Evolutionary conservation across 495 filamentous ascomycete species (phyloP).

Genomic region (Hypoxylon lienhwacheense): DNA sequence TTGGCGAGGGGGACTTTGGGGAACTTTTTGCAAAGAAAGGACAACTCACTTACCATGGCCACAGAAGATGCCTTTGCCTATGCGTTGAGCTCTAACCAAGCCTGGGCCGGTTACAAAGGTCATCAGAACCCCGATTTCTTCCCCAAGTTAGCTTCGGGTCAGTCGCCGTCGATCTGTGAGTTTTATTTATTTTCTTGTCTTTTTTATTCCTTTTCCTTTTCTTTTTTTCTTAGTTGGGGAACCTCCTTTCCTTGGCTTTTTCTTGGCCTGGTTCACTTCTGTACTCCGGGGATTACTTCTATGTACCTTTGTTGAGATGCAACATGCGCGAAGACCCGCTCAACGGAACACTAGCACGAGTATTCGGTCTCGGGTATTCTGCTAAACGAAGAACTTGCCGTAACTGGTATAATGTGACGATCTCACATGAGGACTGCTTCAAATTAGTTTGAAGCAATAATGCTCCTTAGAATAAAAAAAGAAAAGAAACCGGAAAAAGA

Average conservation of each 20-base stretch:
- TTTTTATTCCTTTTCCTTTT: not conserved
- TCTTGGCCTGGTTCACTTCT: no score
- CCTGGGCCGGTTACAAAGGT: constrained; percentile 68
- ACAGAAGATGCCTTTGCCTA: constrained; percentile 56
- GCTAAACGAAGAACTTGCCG: not conserved
- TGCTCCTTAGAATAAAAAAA: constrained; percentile 1
- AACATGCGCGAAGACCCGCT: constrained; percentile 26
- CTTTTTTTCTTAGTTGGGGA: no score
- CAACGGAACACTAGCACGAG: constrained; percentile 30
- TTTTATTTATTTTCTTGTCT: constrained; percentile 10
- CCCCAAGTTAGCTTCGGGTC: constrained; percentile 65
- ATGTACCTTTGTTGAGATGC: constrained; percentile 28
- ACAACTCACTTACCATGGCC: constrained; percentile 37
- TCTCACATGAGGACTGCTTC: not conserved
- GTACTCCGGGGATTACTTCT: not conserved
- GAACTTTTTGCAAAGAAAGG: no score
- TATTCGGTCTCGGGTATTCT: not conserved
- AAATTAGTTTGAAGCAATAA: not conserved
- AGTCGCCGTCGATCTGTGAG: constrained; percentile 71
- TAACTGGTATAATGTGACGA: not conserved
- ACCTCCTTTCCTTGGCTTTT: no score
- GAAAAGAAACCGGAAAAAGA: not conserved
- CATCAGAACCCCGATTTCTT: constrained; percentile 73
- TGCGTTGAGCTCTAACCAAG: constrained; percentile 66
- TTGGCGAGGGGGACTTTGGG: constrained; percentile 20